Evolutionary conservation across 805 yeast genomes (phyloP).

Genomic region (Clavispora vitiphila): DNA sequence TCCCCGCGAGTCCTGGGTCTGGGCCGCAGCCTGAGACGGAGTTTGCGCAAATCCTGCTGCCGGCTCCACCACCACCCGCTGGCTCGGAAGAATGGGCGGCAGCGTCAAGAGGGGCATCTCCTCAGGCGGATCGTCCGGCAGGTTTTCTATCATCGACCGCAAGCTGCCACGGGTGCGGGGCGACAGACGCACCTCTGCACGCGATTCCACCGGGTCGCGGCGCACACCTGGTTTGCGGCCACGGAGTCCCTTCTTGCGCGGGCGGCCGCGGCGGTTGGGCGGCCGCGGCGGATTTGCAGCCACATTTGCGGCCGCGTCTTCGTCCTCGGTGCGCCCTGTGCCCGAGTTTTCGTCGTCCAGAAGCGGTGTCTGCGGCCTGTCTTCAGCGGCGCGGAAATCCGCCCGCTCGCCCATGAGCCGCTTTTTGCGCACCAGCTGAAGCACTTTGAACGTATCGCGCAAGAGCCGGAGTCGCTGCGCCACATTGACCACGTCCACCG

Average conservation of each 20-base stretch:
- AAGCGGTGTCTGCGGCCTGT: constrained; percentile 6
- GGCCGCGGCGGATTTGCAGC: constrained; percentile 5
- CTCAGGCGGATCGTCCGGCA: not conserved
- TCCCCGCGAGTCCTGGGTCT: not conserved
- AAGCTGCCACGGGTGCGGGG: not conserved
- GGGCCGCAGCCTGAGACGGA: not conserved
- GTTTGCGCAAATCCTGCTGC: not conserved
- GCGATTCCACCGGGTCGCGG: constrained; percentile 1
- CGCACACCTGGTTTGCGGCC: constrained; percentile 8
- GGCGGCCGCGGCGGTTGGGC: constrained; percentile 13
- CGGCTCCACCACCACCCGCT: constrained; percentile 3
- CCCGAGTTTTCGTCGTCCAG: constrained; percentile 13
- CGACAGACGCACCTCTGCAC: constrained; percentile 1
- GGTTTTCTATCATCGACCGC: not conserved
- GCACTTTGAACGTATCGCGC: constrained; percentile 15
- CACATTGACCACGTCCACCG: constrained; percentile 13
- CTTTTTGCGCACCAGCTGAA: constrained; percentile 16
- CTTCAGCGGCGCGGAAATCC: constrained; percentile 10
- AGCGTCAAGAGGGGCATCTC: not conserved
- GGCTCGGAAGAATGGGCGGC: constrained; percentile 15
- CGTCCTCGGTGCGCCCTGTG: constrained; percentile 9
- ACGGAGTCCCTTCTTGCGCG: constrained; percentile 12
- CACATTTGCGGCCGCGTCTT: constrained; percentile 6
- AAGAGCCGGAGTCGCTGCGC: constrained; percentile 15
- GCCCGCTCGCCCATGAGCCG: constrained; percentile 14